These are phyloP conservation scores for Tephrocybe sp. DNA, from an alignment of 768 basidiomycete species.

Conservation along the genomic window DNA sequence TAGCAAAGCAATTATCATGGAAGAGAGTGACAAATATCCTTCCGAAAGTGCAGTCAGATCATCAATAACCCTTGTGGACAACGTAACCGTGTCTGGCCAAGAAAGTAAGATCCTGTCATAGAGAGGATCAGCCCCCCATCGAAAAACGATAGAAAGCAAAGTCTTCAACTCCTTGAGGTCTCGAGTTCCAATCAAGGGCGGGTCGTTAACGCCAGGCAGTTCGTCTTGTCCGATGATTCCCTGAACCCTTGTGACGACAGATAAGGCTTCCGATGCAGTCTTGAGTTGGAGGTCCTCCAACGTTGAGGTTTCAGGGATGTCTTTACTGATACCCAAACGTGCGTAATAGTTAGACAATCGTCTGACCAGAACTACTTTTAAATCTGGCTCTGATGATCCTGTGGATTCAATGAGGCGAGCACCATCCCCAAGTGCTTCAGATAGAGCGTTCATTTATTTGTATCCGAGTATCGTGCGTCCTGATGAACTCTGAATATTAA, in stretches of 20 bases:
- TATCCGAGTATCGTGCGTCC: neutral
- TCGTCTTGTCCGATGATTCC: constrained; percentile 31
- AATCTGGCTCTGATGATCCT: constrained; percentile 23
- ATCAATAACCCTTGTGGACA: constrained; percentile 34
- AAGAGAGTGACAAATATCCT: constrained; percentile 43
- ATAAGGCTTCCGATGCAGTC: constrained; percentile 58
- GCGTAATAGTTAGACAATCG: constrained; percentile 42
- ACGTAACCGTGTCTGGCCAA: constrained; percentile 33
- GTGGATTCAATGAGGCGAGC: constrained; percentile 36
- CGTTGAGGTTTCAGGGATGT: constrained; percentile 19
- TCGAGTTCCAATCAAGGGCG: constrained; percentile 57
- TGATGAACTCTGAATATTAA: too few species aligned
- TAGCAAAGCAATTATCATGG: constrained; percentile 44
- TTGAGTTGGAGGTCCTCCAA: constrained; percentile 46
- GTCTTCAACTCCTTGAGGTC: constrained; percentile 65
- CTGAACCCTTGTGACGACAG: constrained; percentile 49
- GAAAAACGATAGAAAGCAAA: constrained; percentile 66
- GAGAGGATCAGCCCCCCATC: constrained; percentile 66
- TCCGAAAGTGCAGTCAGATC: constrained; percentile 43
- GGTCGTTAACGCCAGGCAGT: constrained; percentile 9
- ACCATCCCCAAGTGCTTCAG: constrained; percentile 33
- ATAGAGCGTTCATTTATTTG: constrained; percentile 20
- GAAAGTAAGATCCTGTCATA: constrained; percentile 41
- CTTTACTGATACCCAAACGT: constrained; percentile 18
- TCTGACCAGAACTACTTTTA: constrained; percentile 37